These are phyloP conservation scores for Chaetomiaceae sp. DNA, from an alignment of 2,329 filamentous ascomycete genomes.

Conservation along the genomic window DNA sequence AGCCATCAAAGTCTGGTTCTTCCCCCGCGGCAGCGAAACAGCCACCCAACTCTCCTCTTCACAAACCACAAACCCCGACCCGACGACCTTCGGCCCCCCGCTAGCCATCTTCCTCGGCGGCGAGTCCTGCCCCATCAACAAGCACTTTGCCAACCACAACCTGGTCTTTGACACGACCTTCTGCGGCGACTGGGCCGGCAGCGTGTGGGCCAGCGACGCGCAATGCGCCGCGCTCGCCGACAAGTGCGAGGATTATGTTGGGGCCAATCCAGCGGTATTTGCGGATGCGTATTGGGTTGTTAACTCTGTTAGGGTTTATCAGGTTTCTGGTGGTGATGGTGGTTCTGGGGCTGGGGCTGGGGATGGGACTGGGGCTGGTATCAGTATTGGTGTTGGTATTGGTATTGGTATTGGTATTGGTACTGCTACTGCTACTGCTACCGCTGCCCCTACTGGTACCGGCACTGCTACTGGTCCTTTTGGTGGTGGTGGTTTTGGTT, in stretches of 20 bases:
- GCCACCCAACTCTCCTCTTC: slow-evolving; percentile 22
- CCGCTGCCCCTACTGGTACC: no score
- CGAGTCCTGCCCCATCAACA: slow-evolving; percentile 63
- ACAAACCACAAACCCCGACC: slow-evolving; percentile 55
- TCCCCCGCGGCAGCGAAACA: slow-evolving; percentile 49
- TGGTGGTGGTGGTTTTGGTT: neutral
- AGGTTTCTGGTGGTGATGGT: slow-evolving; percentile 19
- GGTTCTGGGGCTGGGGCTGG: neutral
- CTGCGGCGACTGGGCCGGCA: slow-evolving; percentile 82
- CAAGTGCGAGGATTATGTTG: slow-evolving; percentile 69
- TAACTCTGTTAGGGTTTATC: slow-evolving; percentile 64
- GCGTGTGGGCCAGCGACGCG: slow-evolving; percentile 54
- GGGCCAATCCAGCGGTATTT: slow-evolving; percentile 65
- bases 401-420: no score
- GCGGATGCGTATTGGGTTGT: slow-evolving; percentile 71
- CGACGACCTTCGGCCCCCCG: slow-evolving; percentile 64
- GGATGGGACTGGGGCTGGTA: neutral
- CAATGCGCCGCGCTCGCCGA: slow-evolving; percentile 56
- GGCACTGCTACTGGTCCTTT: no score
- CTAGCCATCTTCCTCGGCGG: slow-evolving; percentile 61
- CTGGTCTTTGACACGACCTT: slow-evolving; percentile 81
- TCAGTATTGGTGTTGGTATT: no score
- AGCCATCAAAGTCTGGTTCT: slow-evolving; percentile 77
- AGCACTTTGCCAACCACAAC: slow-evolving; percentile 65
- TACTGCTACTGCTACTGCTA: no score